Evolutionary conservation across 1,284 basidiomycete species (phyloP).

Genomic region (Kwoniella shivajii): DNA sequence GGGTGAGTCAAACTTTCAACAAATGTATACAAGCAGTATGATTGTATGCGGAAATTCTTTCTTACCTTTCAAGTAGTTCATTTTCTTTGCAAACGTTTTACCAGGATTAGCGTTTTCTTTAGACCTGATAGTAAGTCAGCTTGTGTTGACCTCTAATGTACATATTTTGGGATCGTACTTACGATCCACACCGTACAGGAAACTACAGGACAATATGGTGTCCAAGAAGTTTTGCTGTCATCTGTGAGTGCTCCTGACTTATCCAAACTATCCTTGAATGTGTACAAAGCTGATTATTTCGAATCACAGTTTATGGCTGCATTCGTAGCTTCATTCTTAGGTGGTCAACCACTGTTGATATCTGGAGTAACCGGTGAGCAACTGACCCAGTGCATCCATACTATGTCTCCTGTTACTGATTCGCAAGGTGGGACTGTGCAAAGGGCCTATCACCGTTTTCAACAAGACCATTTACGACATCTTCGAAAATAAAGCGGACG

Average conservation of each 20-base stretch:
- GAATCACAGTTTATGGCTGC: conserved; percentile 76
- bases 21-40: conserved; percentile 56
- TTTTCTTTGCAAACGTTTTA: conserved; percentile 58
- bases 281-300: conserved; percentile 1
- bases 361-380: conserved; percentile 85
- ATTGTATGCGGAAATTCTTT: conserved; percentile 49
- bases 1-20: conserved; percentile 61
- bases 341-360: conserved; percentile 88
- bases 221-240: conserved; percentile 72
- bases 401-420: too few species aligned
- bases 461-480: conserved; percentile 90
- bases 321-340: conserved; percentile 85
- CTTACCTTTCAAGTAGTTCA: conserved; percentile 34
- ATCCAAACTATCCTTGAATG: not conserved
- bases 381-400: not conserved
- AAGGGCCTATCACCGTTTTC: conserved; percentile 84
- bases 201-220: conserved; percentile 84
- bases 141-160: not conserved
- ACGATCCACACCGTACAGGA: conserved; percentile 49
- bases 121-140: conserved; percentile 70
- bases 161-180: not conserved
- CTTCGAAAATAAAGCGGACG: conserved; percentile 51
- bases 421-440: too few species aligned
- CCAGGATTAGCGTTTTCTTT: conserved; percentile 91
- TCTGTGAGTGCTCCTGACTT: conserved; percentile 34